Conservation (phyloP, 371 early-diverging fungal genomes). For the Coemansia sp. region DNA sequence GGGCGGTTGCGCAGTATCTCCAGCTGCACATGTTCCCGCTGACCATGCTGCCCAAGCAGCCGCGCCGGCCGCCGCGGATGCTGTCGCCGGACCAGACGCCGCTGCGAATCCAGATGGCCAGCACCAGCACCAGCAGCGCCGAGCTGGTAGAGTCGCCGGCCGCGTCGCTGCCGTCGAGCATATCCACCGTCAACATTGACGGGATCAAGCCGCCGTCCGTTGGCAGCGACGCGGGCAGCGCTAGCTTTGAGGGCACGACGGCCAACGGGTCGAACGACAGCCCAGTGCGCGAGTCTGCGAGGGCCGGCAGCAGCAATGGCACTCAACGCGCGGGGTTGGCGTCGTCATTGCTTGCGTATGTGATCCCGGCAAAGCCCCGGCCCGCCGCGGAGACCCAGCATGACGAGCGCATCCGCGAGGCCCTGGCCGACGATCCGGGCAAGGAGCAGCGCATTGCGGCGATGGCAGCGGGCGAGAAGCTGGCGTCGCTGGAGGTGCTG, state of each 20-base stretch:
- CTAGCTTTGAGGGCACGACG: conserved; percentile 3
- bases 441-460: conserved; percentile 16
- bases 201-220: not conserved
- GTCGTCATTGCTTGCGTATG: conserved; percentile 31
- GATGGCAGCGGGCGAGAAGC: conserved; percentile 46
- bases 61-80: conserved; percentile 6
- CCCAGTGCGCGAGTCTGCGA: not conserved
- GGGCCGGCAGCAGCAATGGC: not conserved
- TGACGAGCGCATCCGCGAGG: conserved; percentile 11
- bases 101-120: not conserved
- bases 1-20: conserved; percentile 72
- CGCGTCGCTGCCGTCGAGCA: conserved; percentile 12
- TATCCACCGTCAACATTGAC: conserved; percentile 9
- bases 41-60: conserved; percentile 67
- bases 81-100: conserved; percentile 7
- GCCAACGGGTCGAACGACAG: conserved; percentile 2
- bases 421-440: conserved; percentile 23
- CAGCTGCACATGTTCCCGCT: conserved; percentile 88
- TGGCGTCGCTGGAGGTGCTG: conserved; percentile 64
- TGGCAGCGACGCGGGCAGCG: conserved; percentile 3
- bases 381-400: not conserved
- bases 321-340: conserved; percentile 12
- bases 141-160: not conserved
- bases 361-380: conserved; percentile 2
- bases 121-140: not conserved